Base-by-base conservation (phyloP, 2,329 filamentous ascomycete genomes). In the Neocucurbitaria cava region DNA sequence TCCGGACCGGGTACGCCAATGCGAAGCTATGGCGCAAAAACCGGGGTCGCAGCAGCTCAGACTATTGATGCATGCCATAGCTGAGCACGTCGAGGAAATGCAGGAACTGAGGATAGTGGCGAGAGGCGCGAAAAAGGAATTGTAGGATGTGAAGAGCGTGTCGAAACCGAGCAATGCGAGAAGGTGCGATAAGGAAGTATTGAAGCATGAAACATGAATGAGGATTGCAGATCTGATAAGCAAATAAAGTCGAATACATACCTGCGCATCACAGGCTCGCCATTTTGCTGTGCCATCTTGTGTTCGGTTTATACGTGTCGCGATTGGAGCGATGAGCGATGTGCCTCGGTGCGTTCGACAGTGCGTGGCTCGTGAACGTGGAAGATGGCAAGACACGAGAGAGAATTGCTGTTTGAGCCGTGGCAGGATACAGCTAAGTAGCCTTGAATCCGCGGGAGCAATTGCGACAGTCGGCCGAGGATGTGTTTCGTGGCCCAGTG, bases 251-350 rank as follows among this genome's bases (percentile, higher is more conserved):
- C 58, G 51, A 35, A 26, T 46, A 74, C 83, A 65, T 85, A 89
- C 87, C 87, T 88, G 80, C 85, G 82, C 78, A 87, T 87, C 56
- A 87, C 85, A 72, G 86, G 85, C 65, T 82, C 76, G 61, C 72
- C 70, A 58, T 73, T 73, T 50, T 65, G 65, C 55, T 76, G 71
- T 61, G 75, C 74, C 75, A 77, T 77, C 52, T 30, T 67, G 59
- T 38, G 35, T 7, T 52, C 44, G 54, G 36, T 31, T 52, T 43
- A 36, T 24, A 45, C 5, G 45, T 36, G 49, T 36, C 46, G 54
- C 54, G 46, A 47, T 49, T 44, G 33, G 26, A 24, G 13, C 24
- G 39, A n/a, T n/a, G 39, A 35, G 26, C 5, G n/a, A n/a, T n/a
- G n/a, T 43, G 41, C 20, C 11, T 43, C 24, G 23, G 36, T 21